These are phyloP conservation scores for Crithidia fasciculata DNA, from an alignment of 208 protist species.

Conservation along the genomic window DNA sequence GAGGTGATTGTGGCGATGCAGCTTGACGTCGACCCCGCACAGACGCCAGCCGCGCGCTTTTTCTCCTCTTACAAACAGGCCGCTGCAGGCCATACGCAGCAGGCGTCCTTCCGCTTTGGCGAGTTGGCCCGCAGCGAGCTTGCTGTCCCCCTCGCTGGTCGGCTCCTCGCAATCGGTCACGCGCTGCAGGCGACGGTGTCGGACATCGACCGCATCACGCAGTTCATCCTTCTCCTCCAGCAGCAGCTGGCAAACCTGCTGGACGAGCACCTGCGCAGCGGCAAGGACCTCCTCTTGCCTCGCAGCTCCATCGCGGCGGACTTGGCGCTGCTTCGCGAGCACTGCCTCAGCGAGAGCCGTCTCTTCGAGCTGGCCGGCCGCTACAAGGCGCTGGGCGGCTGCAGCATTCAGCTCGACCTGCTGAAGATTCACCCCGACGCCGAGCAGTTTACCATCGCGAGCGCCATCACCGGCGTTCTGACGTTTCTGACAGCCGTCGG, in stretches of 20 bases:
- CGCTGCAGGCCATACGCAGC: conserved; percentile 26
- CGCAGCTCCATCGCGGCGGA: conserved; percentile 41
- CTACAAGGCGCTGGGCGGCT: conserved; percentile 71
- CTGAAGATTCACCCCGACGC: conserved; percentile 74
- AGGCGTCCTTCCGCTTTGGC: conserved; percentile 62
- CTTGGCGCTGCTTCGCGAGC: conserved; percentile 46
- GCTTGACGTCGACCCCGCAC: conserved; percentile 46
- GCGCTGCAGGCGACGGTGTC: conserved; percentile 44
- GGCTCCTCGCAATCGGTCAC: conserved; percentile 56
- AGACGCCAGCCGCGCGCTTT: conserved; percentile 64
- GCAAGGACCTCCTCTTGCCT: conserved; percentile 30
- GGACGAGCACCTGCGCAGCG: conserved; percentile 35
- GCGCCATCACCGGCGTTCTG: conserved; percentile 53
- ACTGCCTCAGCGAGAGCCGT: conserved; percentile 55
- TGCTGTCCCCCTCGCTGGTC: conserved; percentile 41
- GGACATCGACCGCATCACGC: conserved; percentile 44
- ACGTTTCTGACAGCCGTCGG: conserved; percentile 63
- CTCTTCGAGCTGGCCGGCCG: conserved; percentile 73
- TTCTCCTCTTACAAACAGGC: conserved; percentile 56
- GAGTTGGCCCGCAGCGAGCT: conserved; percentile 61
- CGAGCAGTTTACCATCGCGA: conserved; percentile 44
- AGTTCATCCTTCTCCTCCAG: conserved; percentile 80
- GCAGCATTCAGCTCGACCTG: conserved; percentile 82
- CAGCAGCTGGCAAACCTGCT: conserved; percentile 61
- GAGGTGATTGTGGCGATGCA: conserved; percentile 50